Percentiles rank a stretch among this genome's conserved stretches.
phyloP scores from a whole-genome alignment of 176 grass and related monocot species.

The Rhynchospora pubera region DNA sequence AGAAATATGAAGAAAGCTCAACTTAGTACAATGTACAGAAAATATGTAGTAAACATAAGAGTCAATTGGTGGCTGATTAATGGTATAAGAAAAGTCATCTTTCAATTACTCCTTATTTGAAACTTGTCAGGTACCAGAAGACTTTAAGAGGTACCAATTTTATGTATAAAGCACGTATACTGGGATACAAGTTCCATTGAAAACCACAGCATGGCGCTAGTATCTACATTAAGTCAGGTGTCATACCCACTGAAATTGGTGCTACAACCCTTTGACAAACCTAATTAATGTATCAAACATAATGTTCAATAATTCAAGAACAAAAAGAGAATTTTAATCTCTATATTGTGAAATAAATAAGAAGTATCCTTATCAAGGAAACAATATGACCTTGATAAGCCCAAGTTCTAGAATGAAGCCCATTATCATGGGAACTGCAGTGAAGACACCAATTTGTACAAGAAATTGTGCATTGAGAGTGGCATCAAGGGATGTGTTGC shows the following conservation, averaged over 20 bases:
- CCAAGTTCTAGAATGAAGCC: constrained; percentile 85
- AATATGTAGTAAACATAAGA: background rate
- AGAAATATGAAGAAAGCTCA: background rate
- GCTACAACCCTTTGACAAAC: background rate
- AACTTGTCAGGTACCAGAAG: background rate
- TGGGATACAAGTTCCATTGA: background rate
- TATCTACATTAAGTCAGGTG: background rate
- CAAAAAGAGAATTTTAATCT: background rate
- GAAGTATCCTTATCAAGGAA: background rate
- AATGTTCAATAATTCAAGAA: background rate
- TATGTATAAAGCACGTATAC: background rate
- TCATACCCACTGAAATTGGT: background rate
- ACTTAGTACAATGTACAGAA: background rate
- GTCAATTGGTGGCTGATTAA: background rate
- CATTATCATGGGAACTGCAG: constrained; percentile 95
- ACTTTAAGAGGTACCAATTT: background rate
- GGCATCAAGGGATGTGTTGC: constrained; percentile 84
- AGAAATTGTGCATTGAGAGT: constrained; percentile 95
- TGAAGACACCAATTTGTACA: constrained; percentile 96
- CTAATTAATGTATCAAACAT: background rate
- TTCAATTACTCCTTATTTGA: background rate
- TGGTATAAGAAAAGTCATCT: constrained; percentile 1
- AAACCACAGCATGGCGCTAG: background rate
- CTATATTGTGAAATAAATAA: constrained; percentile 2
- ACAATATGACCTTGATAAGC: constrained; percentile 57